Percentiles rank a stretch among this genome's conserved stretches.
These are phyloP conservation scores for Viridothelium virens DNA, from an alignment of 495 filamentous ascomycete species.

Conservation along the genomic window DNA sequence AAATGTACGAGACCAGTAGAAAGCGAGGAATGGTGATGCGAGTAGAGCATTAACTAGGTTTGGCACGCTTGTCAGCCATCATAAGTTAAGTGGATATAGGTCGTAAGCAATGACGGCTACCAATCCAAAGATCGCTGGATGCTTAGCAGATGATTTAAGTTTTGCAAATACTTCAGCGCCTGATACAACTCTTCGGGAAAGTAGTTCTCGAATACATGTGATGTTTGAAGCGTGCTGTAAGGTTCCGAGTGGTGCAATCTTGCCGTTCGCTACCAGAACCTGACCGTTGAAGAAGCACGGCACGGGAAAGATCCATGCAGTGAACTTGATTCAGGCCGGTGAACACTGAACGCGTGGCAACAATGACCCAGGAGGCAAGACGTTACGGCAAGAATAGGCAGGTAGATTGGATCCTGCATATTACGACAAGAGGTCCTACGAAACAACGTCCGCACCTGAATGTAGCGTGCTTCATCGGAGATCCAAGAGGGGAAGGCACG, in stretches of 20 bases:
- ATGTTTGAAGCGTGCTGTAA: background rate
- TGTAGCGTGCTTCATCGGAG: background rate
- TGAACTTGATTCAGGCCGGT: background rate
- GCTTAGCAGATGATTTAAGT: background rate
- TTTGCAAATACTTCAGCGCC: background rate
- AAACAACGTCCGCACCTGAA: background rate
- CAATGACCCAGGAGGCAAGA: background rate
- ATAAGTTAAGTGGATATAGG: background rate
- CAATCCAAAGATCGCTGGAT: background rate
- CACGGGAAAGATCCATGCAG: background rate
- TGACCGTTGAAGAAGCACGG: background rate
- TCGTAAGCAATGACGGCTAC: background rate
- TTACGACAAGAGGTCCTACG: background rate
- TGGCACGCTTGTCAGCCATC: background rate
- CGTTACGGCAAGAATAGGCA: background rate
- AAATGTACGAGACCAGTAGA: background rate
- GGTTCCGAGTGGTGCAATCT: background rate
- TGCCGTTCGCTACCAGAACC: background rate
- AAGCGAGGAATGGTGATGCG: background rate
- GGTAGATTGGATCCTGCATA: background rate
- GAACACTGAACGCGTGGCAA: background rate
- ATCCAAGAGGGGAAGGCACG: conserved; percentile 4
- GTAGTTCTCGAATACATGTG: background rate
- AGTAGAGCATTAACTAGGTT: background rate
- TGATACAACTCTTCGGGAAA: background rate